A percentile compares a stretch with the other conserved stretches of the same genome.
Conservation (phyloP, 1,139 yeast species). For the Blastobotrys serpentis region DNA sequence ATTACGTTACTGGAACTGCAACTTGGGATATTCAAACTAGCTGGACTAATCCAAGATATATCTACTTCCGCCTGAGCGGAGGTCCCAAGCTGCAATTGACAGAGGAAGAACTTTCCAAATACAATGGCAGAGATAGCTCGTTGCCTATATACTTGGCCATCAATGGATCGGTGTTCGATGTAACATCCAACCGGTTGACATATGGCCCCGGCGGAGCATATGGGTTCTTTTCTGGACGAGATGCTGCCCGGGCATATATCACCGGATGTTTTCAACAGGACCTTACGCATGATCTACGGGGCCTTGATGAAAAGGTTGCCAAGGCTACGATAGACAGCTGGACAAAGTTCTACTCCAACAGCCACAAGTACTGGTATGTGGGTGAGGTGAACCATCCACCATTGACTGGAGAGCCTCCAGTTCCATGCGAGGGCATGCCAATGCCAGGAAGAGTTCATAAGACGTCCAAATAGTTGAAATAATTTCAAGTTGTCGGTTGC, state of each 20-base stretch:
- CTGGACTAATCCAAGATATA: constrained; percentile 49
- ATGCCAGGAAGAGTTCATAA: constrained; percentile 20
- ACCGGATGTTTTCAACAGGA: constrained; percentile 69
- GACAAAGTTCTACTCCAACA: constrained; percentile 52
- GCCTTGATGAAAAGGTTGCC: constrained; percentile 44
- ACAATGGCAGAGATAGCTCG: constrained; percentile 51
- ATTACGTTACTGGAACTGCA: constrained; percentile 38
- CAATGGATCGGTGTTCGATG: constrained; percentile 71
- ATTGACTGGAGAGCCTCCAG: constrained; percentile 41
- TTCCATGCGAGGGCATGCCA: constrained; percentile 33
- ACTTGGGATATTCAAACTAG: constrained; percentile 50
- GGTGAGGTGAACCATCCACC: constrained; percentile 53
- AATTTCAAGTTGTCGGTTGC: no score
- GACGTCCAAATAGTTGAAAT: no score
- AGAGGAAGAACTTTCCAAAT: constrained; percentile 48
- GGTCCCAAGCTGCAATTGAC: constrained; percentile 42
- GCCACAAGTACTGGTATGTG: constrained; percentile 59
- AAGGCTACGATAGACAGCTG: constrained; percentile 43
- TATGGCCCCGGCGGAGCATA: constrained; percentile 72
- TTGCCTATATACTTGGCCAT: constrained; percentile 66
- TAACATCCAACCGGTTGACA: constrained; percentile 49
- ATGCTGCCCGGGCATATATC: constrained; percentile 70
- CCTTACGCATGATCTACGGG: constrained; percentile 68
- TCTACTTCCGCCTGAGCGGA: constrained; percentile 34
- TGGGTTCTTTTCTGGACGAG: constrained; percentile 61